phyloP scores from a whole-genome alignment of 495 filamentous ascomycete species.

The Thermothielavioides terrestris region DNA sequence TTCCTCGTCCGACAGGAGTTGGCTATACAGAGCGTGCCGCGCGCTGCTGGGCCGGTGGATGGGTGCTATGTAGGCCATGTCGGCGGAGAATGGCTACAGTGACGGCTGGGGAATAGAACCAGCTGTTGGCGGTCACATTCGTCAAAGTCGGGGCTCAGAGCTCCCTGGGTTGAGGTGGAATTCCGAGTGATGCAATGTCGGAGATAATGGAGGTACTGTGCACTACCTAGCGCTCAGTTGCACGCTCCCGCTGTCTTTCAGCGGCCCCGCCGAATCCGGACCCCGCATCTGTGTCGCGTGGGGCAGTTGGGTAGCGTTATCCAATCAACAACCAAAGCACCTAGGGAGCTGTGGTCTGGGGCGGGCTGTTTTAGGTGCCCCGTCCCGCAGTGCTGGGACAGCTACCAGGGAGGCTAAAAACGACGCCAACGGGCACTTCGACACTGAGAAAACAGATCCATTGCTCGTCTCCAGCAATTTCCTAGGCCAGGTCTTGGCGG shows the following conservation, averaged over 20 bases:
- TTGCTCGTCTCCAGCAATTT: too few species aligned
- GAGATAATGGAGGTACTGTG: too few species aligned
- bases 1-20: constrained; percentile 62
- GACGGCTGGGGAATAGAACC: not conserved
- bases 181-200: constrained; percentile 1
- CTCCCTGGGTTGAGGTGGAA: not conserved
- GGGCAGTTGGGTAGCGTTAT: not conserved
- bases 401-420: too few species aligned
- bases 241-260: too few species aligned
- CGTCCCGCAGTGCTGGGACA: too few species aligned
- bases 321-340: not conserved
- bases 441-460: too few species aligned
- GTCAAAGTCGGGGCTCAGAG: constrained; percentile 1
- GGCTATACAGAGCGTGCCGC: constrained; percentile 73
- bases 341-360: too few species aligned
- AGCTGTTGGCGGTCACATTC: constrained; percentile 18
- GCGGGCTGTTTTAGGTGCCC: not conserved
- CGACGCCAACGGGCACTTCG: too few species aligned
- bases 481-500: too few species aligned
- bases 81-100: constrained; percentile 6
- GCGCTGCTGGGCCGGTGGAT: constrained; percentile 89
- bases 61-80: constrained; percentile 90
- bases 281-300: constrained; percentile 15
- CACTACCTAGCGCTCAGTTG: too few species aligned
- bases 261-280: not conserved